These are phyloP conservation scores for Rhodotorula sp. DNA, from an alignment of 1,284 basidiomycete species.

Conservation along the genomic window DNA sequence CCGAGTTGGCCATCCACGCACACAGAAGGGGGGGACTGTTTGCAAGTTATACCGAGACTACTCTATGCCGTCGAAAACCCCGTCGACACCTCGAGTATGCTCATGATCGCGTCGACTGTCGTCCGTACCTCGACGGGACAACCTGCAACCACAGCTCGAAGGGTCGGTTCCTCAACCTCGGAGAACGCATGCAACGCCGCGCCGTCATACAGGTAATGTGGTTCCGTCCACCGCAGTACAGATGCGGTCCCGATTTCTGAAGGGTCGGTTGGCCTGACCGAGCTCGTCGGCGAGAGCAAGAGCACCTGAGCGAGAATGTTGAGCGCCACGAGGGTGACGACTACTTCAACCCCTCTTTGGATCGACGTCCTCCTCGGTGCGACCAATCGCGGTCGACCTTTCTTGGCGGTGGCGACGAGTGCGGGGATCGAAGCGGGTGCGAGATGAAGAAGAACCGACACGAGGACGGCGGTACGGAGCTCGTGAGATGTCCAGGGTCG, in stretches of 20 bases:
- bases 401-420: neutral
- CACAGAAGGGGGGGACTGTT: too few species aligned
- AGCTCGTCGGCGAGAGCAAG: conserved; percentile 9
- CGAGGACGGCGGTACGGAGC: conserved; percentile 13
- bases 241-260: too few species aligned
- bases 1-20: too few species aligned
- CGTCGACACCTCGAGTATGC: neutral
- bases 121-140: neutral
- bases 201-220: conserved; percentile 15
- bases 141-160: neutral
- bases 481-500: conserved; percentile 23
- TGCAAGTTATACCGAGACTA: too few species aligned
- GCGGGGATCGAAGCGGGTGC: neutral
- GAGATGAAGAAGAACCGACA: conserved; percentile 11
- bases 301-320: conserved; percentile 19
- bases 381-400: neutral
- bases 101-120: neutral
- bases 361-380: conserved; percentile 2
- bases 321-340: conserved; percentile 18
- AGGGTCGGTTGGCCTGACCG: too few species aligned
- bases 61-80: neutral
- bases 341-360: conserved; percentile 14
- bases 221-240: neutral
- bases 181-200: conserved; percentile 9
- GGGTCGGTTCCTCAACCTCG: neutral